Evolutionary conservation across 179 eudicot species (phyloP).

Genomic region (Pouteria campechiana): DNA sequence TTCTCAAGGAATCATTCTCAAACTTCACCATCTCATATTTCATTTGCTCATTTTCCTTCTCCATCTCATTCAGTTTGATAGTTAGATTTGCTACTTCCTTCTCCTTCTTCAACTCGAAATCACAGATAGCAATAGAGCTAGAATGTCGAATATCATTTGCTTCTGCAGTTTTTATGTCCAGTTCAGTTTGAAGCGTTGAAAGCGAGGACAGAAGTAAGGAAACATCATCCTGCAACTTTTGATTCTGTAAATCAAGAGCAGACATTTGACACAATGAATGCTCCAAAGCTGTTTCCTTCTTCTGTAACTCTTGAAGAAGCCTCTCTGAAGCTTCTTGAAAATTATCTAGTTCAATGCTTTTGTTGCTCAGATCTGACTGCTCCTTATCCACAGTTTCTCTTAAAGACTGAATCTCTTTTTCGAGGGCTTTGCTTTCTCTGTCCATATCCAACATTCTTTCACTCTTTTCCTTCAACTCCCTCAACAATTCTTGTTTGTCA

Average conservation of each 20-base stretch:
- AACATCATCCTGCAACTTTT: constrained; percentile 12
- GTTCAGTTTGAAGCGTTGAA: constrained; percentile 18
- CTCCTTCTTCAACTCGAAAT: too few species aligned
- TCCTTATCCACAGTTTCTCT: constrained; percentile 10
- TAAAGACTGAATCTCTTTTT: constrained; percentile 11
- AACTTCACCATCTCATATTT: constrained; percentile 14
- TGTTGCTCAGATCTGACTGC: too few species aligned
- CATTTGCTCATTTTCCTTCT: constrained; percentile 27
- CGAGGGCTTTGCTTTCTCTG: constrained; percentile 9
- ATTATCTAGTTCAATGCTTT: too few species aligned
- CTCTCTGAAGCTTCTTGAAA: constrained; percentile 11
- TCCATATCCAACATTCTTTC: constrained; percentile 6
- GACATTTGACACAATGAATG: constrained; percentile 15
- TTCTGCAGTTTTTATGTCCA: constrained; percentile 21
- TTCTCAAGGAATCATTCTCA: constrained; percentile 37
- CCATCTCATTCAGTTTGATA: constrained; percentile 21
- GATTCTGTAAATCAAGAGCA: constrained; percentile 19
- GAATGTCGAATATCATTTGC: too few species aligned
- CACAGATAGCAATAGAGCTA: too few species aligned
- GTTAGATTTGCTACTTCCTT: too few species aligned
- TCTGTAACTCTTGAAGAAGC: constrained; percentile 13
- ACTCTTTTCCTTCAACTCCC: constrained; percentile 4
- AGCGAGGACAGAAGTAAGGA: constrained; percentile 10
- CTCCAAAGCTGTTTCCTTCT: constrained; percentile 27
- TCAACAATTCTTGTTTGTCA: constrained; percentile 9